Base-by-base conservation (phyloP, 805 yeast genomes). In the Candida boleticola region DNA sequence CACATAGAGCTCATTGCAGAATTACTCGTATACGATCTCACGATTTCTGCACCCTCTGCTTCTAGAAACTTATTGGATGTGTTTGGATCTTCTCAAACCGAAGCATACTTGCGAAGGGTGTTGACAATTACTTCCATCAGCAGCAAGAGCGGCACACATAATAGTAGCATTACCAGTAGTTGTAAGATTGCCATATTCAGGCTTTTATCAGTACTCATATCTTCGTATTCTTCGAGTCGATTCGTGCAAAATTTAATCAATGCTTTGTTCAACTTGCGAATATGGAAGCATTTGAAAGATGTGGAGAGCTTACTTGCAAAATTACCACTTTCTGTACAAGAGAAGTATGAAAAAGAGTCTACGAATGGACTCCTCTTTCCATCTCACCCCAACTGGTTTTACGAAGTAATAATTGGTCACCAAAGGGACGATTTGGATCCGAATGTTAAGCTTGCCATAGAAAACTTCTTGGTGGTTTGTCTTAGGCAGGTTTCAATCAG, bases 1-100 rank as follows among this genome's bases (percentile, higher is more conserved):
- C 79, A 75, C 48, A 54, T 74, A 3, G 65, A 66, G 29, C 50
- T 65, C 36, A 36, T 38, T 16, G 29, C 26, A 3, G 22, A 17
- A 14, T 31, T 29, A 11, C n/a, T 18, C 9, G 30, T 31, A 3
- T 38, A 29, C 14, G 41, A 65, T 20, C 45, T 44, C 4, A 51
- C 54, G 14, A 50, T 64, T 35, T 51, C 54, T 6, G 33, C 42
- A 1, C 48, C 53, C 0, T 20, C 34, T 4, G 36, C n/a, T 11
- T 29, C 41, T 14, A 22, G 21, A 29, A 19, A 30, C 6, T n/a
- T 29, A 3, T 3, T 31, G 20, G 29, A 29, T 14, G 3, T n/a
- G 13, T 9, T 14, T 5, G 18, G 16, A 4, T 13, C 14, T 19
- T 19, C 29, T 5, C 20, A 27, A 16, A 10, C 9, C 10, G 37